Base-by-base conservation (phyloP, 192 early-diverging fungal species). In the Podila clonocystis region DNA sequence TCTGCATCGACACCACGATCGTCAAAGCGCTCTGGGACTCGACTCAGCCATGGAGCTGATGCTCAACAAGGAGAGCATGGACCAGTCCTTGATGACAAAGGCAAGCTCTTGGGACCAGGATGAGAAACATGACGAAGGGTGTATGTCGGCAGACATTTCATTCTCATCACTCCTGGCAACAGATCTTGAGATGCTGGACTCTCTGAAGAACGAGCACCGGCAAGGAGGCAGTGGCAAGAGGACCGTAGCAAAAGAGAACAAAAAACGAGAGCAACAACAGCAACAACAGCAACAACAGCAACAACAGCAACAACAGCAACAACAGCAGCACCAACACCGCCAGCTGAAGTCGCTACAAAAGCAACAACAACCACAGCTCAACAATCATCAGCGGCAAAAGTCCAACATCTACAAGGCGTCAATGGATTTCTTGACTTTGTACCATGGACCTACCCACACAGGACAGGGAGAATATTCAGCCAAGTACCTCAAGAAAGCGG, bases 311-410 rank as follows among this genome's bases (percentile, higher is more conserved):
- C 64, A 3, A 6, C 49, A 33, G 28, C 61, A 64, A 17, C 49
- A 58, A 45, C 9, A 64, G 62, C 20, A 9, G 33, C 13, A 50
- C n/a, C n/a, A n/a, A n/a, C n/a, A n/a, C n/a, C n/a, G n/a, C n/a
- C n/a, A n/a, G n/a, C n/a, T n/a, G n/a, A n/a, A 33, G 5, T 33
- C 33, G 59, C 26, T 8, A 52, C 50, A 22, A 52, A 26, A 48
- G 36, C 55, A 30, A 33, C 55, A 63, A 11, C 62, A 65, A 38
- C 26, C 34, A 15, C 20, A 48, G 63, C 8, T 64, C 63, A 36
- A 45, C n/a, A 22, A 9, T 8, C 5, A 48, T 7, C 41, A 20
- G 31, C 41, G 29, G 31, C 12, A 36, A 19, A 38, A 33, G 11
- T 1, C 48, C 58, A 30, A 4, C 38, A 61, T 28, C 57, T 38